phyloP scores from a whole-genome alignment of 2,329 filamentous ascomycete genomes.

The Lasiodiplodia sp. region DNA sequence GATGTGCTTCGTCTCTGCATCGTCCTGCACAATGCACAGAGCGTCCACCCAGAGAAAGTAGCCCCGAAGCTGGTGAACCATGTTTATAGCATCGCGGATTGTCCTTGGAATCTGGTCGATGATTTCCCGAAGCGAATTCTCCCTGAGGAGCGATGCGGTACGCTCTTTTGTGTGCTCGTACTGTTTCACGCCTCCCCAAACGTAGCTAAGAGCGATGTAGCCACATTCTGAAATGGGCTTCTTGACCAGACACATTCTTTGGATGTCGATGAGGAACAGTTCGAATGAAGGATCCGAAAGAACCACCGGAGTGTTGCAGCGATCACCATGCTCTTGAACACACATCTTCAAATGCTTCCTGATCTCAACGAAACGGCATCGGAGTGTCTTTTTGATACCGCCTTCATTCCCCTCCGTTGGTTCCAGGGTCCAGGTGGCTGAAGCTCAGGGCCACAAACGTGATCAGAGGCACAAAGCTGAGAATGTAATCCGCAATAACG shows the following conservation, averaged over 20 bases:
- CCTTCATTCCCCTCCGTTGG: no score
- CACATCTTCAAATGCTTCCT: background rate
- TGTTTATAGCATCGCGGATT: background rate
- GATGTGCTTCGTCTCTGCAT: background rate
- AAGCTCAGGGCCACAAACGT: no score
- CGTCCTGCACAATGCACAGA: background rate
- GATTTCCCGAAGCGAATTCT: background rate
- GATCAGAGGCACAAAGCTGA: no score
- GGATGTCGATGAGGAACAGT: background rate
- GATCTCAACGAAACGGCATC: no score
- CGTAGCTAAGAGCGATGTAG: background rate
- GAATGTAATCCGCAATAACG: rapidly evolving
- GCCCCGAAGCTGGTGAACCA: background rate
- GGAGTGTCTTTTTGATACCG: no score
- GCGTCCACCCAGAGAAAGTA: background rate
- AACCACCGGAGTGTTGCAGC: background rate
- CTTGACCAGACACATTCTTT: background rate
- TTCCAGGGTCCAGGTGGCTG: no score
- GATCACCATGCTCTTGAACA: background rate
- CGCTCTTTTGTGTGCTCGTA: background rate
- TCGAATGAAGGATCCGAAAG: background rate
- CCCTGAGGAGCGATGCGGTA: background rate
- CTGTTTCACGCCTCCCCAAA: background rate
- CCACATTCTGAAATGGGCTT: background rate
- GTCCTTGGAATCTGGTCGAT: background rate